phyloP scores from a whole-genome alignment of 2,329 filamentous ascomycete species.

The Biscogniauxia marginata region DNA sequence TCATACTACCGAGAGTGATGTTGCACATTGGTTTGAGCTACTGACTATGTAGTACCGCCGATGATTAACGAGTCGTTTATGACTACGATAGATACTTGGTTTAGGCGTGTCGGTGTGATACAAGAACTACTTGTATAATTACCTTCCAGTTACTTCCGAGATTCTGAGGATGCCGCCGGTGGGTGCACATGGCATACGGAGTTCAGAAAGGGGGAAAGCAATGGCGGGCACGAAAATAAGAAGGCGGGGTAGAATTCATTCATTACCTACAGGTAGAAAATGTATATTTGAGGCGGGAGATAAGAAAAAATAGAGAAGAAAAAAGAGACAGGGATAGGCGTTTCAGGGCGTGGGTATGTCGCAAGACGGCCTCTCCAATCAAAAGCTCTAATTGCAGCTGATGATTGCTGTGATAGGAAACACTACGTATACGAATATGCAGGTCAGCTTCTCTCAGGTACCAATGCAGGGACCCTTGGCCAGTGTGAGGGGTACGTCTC shows the following conservation, averaged over 20 bases:
- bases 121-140: not conserved
- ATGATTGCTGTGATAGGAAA: constrained; percentile 22
- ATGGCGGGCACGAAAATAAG: not conserved
- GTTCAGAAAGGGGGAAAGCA: not conserved
- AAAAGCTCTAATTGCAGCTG: not conserved
- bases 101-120: not conserved
- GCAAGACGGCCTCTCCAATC: constrained; percentile 13
- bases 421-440: constrained; percentile 5
- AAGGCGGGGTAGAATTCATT: no score
- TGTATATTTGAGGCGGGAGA: not conserved
- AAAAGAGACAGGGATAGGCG: not conserved
- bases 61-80: not conserved
- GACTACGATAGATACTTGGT: not conserved
- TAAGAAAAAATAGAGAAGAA: constrained; percentile 7
- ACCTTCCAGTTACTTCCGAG: not conserved
- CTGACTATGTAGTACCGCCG: not conserved
- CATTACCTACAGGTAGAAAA: no score
- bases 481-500: no score
- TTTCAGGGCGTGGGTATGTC: not conserved
- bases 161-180: not conserved
- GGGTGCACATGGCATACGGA: not conserved
- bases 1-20: not conserved
- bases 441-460: not conserved
- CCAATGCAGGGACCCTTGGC: not conserved
- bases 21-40: not conserved